These are phyloP conservation scores for Huntiella bhutanensis DNA, from an alignment of 2,329 filamentous ascomycete genomes.

Conservation along the genomic window DNA sequence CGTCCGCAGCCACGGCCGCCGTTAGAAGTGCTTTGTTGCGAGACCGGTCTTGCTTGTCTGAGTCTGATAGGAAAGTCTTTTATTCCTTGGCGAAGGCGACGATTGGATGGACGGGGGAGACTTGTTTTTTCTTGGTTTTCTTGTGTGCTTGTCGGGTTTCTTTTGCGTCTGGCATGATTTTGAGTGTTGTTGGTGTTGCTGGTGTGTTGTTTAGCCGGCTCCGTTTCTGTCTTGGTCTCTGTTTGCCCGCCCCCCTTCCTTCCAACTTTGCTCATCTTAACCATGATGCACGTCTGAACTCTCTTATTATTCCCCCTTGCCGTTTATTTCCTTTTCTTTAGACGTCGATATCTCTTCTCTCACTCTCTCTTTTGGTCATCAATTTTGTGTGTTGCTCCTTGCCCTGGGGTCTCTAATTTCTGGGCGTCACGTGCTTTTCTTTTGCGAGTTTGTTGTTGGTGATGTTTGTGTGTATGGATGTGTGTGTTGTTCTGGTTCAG, in stretches of 20 bases:
- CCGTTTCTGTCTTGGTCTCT: not conserved
- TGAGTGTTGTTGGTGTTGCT: not conserved
- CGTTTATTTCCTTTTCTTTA: not conserved
- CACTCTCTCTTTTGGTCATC: not conserved
- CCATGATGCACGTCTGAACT: not conserved
- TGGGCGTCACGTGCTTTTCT: too few species aligned
- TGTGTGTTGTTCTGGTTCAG: too few species aligned
- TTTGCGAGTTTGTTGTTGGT: too few species aligned
- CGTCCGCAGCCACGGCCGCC: slow-evolving; percentile 80
- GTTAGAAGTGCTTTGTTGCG: slow-evolving; percentile 30
- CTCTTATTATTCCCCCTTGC: not conserved
- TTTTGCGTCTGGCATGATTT: not conserved
- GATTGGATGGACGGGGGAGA: slow-evolving; percentile 35
- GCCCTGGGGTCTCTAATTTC: not conserved
- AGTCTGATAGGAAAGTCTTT: slow-evolving; percentile 52
- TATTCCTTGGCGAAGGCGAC: slow-evolving; percentile 79
- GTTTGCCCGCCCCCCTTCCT: slow-evolving; percentile 1
- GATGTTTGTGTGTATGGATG: too few species aligned
- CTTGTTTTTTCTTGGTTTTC: slow-evolving; percentile 1
- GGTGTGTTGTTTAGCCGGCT: slow-evolving; percentile 1
- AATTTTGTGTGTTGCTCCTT: slow-evolving; percentile 3
- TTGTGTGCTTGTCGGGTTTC: slow-evolving; percentile 1
- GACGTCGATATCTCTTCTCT: slow-evolving; percentile 5
- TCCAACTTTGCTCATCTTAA: not conserved
- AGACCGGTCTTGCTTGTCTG: not conserved